phyloP scores from a whole-genome alignment of 2,329 filamentous ascomycete genomes.

The Fusarium penzigii region DNA sequence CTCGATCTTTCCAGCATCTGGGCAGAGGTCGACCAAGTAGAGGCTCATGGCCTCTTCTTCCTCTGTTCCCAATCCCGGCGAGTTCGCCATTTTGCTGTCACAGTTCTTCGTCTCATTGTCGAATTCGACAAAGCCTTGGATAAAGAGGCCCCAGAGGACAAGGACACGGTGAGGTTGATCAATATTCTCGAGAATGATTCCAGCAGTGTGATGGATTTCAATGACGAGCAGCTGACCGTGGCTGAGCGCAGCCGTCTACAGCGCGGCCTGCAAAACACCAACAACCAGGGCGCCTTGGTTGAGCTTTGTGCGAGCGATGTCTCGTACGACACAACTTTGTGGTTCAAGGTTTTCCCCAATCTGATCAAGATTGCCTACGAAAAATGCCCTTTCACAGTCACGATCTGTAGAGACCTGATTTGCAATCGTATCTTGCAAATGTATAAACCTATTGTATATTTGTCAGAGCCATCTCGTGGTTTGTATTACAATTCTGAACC shows the following conservation, averaged over 20 bases:
- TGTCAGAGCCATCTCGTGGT: conserved; percentile 73
- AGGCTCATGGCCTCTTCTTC: conserved; percentile 96
- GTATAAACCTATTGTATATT: conserved; percentile 77
- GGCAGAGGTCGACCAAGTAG: conserved; percentile 93
- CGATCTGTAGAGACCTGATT: conserved; percentile 85
- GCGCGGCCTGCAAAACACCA: conserved; percentile 82
- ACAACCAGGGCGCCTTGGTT: conserved; percentile 81
- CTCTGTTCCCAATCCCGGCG: conserved; percentile 91
- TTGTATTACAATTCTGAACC: conserved; percentile 63
- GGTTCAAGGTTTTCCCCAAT: conserved; percentile 98
- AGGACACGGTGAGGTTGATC: conserved; percentile 75
- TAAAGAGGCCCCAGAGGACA: conserved; percentile 59
- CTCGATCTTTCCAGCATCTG: conserved; percentile 86
- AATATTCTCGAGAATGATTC: conserved; percentile 90
- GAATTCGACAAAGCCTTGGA: conserved; percentile 91
- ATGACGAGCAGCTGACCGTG: conserved; percentile 86
- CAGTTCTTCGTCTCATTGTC: conserved; percentile 84
- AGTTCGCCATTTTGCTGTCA: conserved; percentile 88
- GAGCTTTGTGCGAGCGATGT: conserved; percentile 95
- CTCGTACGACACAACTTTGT: conserved; percentile 90
- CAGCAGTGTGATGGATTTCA: conserved; percentile 84
- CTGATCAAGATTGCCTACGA: conserved; percentile 88
- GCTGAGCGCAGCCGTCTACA: conserved; percentile 91
- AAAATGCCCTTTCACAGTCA: conserved; percentile 87
- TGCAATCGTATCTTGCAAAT: conserved; percentile 92